These are phyloP conservation scores for Trichopus zeylanicus DNA, from an alignment of 116 monocot genomes.

Conservation along the genomic window DNA sequence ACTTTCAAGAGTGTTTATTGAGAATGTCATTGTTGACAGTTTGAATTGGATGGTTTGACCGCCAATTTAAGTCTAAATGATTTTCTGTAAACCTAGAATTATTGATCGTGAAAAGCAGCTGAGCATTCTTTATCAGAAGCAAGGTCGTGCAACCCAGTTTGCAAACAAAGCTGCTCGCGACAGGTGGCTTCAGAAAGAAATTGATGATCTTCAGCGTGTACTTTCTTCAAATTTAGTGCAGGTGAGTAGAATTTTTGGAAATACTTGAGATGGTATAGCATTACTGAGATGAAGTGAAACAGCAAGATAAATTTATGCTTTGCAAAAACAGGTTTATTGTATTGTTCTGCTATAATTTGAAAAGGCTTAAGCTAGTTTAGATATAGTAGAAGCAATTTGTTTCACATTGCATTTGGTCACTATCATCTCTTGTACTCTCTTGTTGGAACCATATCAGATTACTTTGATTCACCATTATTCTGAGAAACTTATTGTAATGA, in stretches of 20 bases:
- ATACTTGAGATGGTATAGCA: not conserved
- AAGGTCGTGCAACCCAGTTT: constrained; percentile 95
- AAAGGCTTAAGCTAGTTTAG: too few relatives aligned
- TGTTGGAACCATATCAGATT: too few relatives aligned
- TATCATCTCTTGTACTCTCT: too few relatives aligned
- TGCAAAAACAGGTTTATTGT: too few relatives aligned
- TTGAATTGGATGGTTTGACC: not conserved
- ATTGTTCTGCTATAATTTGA: too few relatives aligned
- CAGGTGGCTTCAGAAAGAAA: constrained; percentile 95
- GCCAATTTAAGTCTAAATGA: not conserved
- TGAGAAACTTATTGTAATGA: too few relatives aligned
- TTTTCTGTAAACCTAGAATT: constrained; percentile 35
- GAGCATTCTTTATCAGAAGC: constrained; percentile 96
- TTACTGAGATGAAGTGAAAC: too few relatives aligned
- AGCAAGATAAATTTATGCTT: too few relatives aligned
- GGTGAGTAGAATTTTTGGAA: constrained; percentile 23
- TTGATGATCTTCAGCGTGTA: constrained; percentile 82
- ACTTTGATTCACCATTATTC: too few relatives aligned
- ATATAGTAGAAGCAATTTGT: too few relatives aligned
- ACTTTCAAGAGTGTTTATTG: constrained; percentile 1
- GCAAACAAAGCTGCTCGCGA: constrained; percentile 83
- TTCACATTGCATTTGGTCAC: too few relatives aligned
- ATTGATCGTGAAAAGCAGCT: constrained; percentile 96
- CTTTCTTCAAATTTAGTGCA: constrained; percentile 63
- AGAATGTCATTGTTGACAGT: not conserved